Percentiles rank a stretch among this genome's conserved stretches.
Conservation (phyloP, 208 protist species). For the Acanthamoeba polyphaga region DNA sequence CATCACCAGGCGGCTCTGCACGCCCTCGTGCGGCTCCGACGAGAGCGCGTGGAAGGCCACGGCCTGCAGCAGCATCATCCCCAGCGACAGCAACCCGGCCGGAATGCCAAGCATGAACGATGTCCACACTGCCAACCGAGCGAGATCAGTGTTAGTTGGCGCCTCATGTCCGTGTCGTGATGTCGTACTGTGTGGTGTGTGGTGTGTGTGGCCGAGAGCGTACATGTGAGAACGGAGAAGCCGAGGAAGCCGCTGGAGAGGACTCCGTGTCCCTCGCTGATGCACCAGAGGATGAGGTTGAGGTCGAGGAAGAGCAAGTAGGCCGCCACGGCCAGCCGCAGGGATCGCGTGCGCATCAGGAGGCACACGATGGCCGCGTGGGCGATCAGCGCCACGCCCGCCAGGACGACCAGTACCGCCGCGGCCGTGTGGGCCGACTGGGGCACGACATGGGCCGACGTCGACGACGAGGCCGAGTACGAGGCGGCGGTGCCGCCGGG, state of each 20-base stretch:
- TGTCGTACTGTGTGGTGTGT: background rate
- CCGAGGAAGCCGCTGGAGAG: background rate
- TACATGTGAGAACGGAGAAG: background rate
- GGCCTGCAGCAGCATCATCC: background rate
- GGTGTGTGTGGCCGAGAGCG: too few relatives aligned
- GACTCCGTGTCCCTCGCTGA: background rate
- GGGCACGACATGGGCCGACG: background rate
- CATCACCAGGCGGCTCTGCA: background rate
- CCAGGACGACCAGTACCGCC: background rate
- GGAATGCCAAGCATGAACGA: constrained; percentile 21
- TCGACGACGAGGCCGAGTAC: background rate
- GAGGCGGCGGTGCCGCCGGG: background rate
- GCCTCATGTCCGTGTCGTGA: background rate
- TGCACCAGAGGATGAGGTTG: background rate
- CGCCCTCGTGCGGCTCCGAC: background rate
- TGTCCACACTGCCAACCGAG: background rate
- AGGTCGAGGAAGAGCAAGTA: background rate
- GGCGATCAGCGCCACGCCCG: background rate
- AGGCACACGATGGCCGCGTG: background rate
- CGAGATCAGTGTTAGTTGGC: background rate
- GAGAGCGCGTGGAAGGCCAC: background rate
- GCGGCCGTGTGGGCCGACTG: background rate
- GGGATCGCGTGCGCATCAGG: background rate
- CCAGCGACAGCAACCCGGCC: background rate
- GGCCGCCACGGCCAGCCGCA: background rate